Conservation (phyloP, 805 yeast species). For the Scheffersomyces lignosus region DNA sequence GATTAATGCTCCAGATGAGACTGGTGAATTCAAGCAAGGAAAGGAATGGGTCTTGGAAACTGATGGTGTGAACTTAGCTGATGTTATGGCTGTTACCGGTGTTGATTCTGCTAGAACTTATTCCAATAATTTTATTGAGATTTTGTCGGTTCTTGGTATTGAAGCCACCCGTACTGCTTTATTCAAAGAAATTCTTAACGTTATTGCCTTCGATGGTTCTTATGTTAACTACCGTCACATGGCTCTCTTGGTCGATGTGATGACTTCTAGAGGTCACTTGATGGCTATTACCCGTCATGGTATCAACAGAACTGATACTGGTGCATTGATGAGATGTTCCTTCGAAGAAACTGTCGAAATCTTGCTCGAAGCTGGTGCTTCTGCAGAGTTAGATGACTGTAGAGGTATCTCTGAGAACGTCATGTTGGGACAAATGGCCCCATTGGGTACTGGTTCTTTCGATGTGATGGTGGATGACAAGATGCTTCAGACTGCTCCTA, state of each 20-base stretch:
- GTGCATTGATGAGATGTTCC: conserved; percentile 99
- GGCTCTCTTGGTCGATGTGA: conserved; percentile 95
- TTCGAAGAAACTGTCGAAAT: conserved; percentile 99
- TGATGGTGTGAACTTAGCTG: conserved; percentile 95
- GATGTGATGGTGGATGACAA: conserved; percentile 94
- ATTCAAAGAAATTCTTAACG: conserved; percentile 92
- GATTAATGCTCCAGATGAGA: conserved; percentile 65
- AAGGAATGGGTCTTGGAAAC: conserved; percentile 99
- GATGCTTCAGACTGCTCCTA: conserved; percentile 66
- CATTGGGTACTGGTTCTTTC: conserved; percentile 97
- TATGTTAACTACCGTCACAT: conserved; percentile 97
- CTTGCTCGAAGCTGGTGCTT: conserved; percentile 94
- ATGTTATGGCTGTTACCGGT: conserved; percentile 93
- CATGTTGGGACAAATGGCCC: conserved; percentile 97
- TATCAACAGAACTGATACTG: conserved; percentile 97
- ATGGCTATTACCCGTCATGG: conserved; percentile 99
- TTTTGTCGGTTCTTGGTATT: conserved; percentile 92
- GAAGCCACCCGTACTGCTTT: conserved; percentile 97
- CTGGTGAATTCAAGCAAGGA: conserved; percentile 85
- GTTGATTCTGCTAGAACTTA: conserved; percentile 89
- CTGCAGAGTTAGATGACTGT: conserved; percentile 97
- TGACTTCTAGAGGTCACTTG: conserved; percentile 97
- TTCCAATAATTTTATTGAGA: conserved; percentile 95
- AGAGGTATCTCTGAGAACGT: conserved; percentile 98
- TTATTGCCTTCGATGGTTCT: conserved; percentile 99